Percentiles rank a stretch among this genome's conserved stretches.
Evolutionary conservation across 2,329 filamentous ascomycete genomes (phyloP).

Genomic region (Fusarium tupiense): DNA sequence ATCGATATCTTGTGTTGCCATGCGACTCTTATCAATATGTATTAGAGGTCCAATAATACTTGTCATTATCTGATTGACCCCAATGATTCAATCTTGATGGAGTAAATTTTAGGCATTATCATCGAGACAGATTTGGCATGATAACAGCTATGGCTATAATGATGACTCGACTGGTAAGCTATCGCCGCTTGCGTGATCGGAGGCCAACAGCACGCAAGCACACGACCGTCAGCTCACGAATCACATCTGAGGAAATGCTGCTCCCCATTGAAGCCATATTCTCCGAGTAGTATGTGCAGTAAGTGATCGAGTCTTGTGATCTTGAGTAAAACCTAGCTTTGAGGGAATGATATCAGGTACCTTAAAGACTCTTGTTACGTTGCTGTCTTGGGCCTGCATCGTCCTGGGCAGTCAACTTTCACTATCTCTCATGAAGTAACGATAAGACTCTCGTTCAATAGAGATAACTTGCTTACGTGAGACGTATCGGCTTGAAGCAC

Average conservation of each 20-base stretch:
- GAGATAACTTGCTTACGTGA: not conserved
- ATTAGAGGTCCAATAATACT: not conserved
- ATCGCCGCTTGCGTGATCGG: not conserved
- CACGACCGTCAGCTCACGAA: not conserved
- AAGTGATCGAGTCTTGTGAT: too few species aligned
- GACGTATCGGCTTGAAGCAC: not conserved
- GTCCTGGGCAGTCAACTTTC: not conserved
- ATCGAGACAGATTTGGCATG: not conserved
- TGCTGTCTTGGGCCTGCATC: not conserved
- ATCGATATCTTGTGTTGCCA: not conserved
- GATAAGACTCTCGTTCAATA: accelerated
- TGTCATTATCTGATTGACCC: not conserved
- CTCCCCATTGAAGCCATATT: accelerated
- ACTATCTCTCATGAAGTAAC: accelerated
- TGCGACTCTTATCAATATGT: not conserved
- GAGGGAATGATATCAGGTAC: not conserved
- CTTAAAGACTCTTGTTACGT: not conserved
- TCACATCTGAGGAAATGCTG: too few species aligned
- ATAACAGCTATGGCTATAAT: not conserved
- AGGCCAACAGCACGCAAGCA: not conserved
- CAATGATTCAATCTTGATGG: accelerated
- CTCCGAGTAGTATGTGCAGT: accelerated
- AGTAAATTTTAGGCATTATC: accelerated
- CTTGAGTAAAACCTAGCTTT: not conserved
- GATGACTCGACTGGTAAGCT: not conserved